A percentile compares a stretch with the other conserved stretches of the same genome.
These are phyloP conservation scores for Marasmius fiardii DNA, from an alignment of 1,284 basidiomycete genomes.

Conservation along the genomic window DNA sequence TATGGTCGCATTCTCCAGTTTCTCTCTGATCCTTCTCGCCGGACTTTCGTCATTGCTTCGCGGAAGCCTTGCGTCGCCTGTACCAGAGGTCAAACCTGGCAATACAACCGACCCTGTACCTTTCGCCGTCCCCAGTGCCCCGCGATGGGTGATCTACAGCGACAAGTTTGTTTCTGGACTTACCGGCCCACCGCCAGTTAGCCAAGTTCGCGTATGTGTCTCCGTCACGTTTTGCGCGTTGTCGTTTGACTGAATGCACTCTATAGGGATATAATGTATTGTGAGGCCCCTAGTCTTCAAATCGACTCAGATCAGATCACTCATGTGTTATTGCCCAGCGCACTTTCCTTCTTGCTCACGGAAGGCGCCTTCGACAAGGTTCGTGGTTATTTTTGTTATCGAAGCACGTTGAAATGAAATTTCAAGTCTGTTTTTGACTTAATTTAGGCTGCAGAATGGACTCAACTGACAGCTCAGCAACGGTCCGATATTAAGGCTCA, in stretches of 20 bases:
- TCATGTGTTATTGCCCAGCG: constrained; percentile 23
- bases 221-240: background rate
- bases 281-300: constrained; percentile 15
- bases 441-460: constrained; percentile 33
- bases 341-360: constrained; percentile 46
- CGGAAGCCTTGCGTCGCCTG: background rate
- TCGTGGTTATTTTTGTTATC: background rate
- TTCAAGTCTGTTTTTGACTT: background rate
- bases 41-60: background rate
- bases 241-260: background rate
- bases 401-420: background rate
- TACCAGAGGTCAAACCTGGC: background rate
- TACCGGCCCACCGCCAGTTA: constrained; percentile 39
- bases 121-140: constrained; percentile 24
- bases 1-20: background rate
- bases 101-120: background rate
- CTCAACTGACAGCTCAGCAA: constrained; percentile 35
- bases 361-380: constrained; percentile 52
- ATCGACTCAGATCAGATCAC: background rate
- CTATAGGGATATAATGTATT: constrained; percentile 40
- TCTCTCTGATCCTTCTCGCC: background rate
- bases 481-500: constrained; percentile 42
- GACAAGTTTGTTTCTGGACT: constrained; percentile 39
- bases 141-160: constrained; percentile 48
- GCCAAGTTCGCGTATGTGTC: constrained; percentile 35